Conservation (phyloP, 768 basidiomycete genomes). For the Mycena venus region DNA sequence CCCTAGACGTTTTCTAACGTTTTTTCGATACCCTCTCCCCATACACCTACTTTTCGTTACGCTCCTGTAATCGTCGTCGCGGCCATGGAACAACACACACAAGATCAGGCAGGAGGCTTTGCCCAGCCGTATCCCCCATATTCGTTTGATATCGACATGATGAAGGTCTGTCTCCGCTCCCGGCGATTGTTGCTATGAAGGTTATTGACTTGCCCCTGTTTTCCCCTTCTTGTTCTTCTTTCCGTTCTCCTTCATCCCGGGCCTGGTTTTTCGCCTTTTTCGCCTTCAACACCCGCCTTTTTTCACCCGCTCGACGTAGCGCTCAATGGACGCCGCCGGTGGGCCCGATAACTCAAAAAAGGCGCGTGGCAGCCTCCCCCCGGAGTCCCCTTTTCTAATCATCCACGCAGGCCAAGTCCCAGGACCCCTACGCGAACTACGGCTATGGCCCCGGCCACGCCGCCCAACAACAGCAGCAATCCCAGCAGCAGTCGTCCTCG, state of each 20-base stretch:
- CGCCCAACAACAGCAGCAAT: constrained; percentile 74
- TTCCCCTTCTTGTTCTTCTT: background rate
- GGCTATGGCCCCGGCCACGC: constrained; percentile 88
- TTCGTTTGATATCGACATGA: constrained; percentile 91
- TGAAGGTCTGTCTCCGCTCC: constrained; percentile 86
- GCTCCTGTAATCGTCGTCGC: too few relatives aligned
- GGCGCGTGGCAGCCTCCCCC: constrained; percentile 83
- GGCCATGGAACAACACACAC: background rate
- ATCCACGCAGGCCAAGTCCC: too few relatives aligned
- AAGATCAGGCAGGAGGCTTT: constrained; percentile 83
- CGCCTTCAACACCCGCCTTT: background rate
- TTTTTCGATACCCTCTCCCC: constrained; percentile 49
- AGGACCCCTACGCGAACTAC: constrained; percentile 88
- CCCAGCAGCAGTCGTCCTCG: constrained; percentile 68
- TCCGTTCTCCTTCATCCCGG: constrained; percentile 14
- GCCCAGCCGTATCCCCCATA: constrained; percentile 78
- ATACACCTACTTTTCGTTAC: too few relatives aligned
- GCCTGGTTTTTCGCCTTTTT: constrained; percentile 62
- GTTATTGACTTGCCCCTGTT: background rate
- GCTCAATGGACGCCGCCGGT: constrained; percentile 87
- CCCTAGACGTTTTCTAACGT: constrained; percentile 52
- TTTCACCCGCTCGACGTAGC: too few relatives aligned
- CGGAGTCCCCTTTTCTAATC: constrained; percentile 35
- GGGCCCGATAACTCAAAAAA: constrained; percentile 93
- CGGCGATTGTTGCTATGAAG: constrained; percentile 12